These are phyloP conservation scores for Graphilbum fragrans DNA, from an alignment of 2,329 filamentous ascomycete species.

Conservation along the genomic window DNA sequence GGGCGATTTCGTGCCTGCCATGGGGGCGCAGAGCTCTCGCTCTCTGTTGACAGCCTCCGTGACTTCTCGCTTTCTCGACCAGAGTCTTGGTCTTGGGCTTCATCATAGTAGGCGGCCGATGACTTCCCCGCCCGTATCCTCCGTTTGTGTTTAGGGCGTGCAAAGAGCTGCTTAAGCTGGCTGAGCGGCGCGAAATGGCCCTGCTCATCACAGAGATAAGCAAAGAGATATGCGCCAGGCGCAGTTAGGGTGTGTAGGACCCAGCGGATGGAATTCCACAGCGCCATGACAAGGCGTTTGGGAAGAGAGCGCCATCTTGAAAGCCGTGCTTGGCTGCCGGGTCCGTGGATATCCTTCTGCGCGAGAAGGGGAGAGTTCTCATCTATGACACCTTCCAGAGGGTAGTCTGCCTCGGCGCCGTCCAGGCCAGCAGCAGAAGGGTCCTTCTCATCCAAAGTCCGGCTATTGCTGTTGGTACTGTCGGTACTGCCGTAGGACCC, in stretches of 20 bases:
- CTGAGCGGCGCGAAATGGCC: conserved; percentile 66
- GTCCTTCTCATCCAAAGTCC: background rate
- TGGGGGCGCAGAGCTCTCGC: conserved; percentile 4
- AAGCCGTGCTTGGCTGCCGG: conserved; percentile 18
- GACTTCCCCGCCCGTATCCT: background rate
- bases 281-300: conserved; percentile 55
- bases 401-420: background rate
- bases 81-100: background rate
- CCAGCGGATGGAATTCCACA: conserved; percentile 67
- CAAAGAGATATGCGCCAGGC: conserved; percentile 68
- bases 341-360: conserved; percentile 9
- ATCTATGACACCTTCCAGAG: conserved; percentile 20
- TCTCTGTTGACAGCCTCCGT: conserved; percentile 3
- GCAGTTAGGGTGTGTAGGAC: conserved; percentile 67
- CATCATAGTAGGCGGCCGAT: background rate
- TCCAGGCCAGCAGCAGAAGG: background rate
- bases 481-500: conserved; percentile 16
- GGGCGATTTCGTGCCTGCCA: background rate
- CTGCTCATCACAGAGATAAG: conserved; percentile 70
- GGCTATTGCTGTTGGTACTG: conserved; percentile 19
- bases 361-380: conserved; percentile 60
- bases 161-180: conserved; percentile 56
- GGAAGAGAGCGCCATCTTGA: conserved; percentile 46
- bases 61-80: conserved; percentile 6
- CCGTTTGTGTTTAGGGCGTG: conserved; percentile 9